Evolutionary conservation across 2,329 filamentous ascomycete genomes (phyloP).

Genomic region (Aspergillus ibericus): DNA sequence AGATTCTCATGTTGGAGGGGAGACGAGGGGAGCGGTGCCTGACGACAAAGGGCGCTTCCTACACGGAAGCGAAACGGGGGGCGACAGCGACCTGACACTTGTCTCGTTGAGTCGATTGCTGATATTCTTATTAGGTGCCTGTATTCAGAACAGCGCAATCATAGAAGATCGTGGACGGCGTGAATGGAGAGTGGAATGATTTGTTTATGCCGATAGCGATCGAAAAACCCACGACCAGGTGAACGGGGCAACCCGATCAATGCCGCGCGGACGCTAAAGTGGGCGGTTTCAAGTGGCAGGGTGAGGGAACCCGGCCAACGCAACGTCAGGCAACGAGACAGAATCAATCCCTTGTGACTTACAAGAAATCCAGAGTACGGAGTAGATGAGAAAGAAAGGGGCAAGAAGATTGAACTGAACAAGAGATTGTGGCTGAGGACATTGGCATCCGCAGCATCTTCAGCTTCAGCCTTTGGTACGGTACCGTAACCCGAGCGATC

Average conservation of each 20-base stretch:
- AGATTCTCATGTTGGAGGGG: conserved; percentile 26
- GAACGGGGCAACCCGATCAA: conserved; percentile 27
- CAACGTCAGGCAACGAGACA: not conserved
- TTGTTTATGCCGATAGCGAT: conserved; percentile 25
- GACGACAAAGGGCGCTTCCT: conserved; percentile 13
- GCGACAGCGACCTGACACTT: not conserved
- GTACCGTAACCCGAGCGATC: not conserved
- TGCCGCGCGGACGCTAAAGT: conserved; percentile 23
- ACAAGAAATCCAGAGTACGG: too few relatives aligned
- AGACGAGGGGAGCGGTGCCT: conserved; percentile 21
- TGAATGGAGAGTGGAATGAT: conserved; percentile 11
- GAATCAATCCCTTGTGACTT: too few relatives aligned
- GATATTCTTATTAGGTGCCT: not conserved
- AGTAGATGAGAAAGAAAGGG: not conserved
- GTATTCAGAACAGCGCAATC: not conserved
- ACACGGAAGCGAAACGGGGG: conserved; percentile 4
- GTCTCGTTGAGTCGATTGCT: not conserved
- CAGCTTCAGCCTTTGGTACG: not conserved
- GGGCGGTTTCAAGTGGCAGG: conserved; percentile 3
- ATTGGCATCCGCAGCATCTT: not conserved
- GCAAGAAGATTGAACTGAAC: not conserved
- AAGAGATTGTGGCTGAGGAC: not conserved
- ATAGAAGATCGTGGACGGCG: conserved; percentile 7
- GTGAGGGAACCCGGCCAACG: not conserved
- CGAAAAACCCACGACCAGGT: conserved; percentile 18